phyloP scores from a whole-genome alignment of 495 filamentous ascomycete genomes.

The Monascus purpureus region DNA sequence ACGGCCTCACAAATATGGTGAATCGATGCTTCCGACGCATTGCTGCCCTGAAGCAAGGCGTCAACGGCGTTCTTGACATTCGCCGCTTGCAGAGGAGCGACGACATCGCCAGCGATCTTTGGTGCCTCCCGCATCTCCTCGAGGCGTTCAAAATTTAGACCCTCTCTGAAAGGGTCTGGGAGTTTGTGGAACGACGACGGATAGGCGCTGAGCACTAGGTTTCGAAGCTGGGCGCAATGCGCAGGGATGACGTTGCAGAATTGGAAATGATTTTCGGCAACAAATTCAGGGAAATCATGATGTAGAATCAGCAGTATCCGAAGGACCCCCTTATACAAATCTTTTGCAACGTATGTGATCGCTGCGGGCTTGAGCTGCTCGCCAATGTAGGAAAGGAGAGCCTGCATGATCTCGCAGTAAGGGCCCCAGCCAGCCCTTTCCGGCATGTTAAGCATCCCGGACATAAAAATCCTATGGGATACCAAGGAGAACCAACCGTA shows the following conservation, averaged over 20 bases:
- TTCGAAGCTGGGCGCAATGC: conserved; percentile 78
- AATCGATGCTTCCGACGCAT: conserved; percentile 48
- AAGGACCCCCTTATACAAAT: conserved; percentile 70
- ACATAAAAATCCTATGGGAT: conserved; percentile 76
- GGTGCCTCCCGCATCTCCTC: conserved; percentile 62
- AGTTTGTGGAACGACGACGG: conserved; percentile 62
- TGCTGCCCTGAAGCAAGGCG: conserved; percentile 42
- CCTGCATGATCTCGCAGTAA: conserved; percentile 63
- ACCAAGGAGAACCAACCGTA: conserved; percentile 76
- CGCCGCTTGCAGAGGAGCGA: conserved; percentile 39
- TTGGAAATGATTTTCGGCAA: conserved; percentile 72
- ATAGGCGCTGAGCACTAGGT: conserved; percentile 73
- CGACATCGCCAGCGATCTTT: conserved; percentile 45
- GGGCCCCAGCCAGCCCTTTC: conserved; percentile 58
- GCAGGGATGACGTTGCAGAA: conserved; percentile 76
- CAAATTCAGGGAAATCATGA: conserved; percentile 89
- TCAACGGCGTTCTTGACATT: conserved; percentile 59
- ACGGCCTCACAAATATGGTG: conserved; percentile 57
- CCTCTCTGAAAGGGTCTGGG: conserved; percentile 66
- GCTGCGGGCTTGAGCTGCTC: conserved; percentile 63
- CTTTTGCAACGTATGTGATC: conserved; percentile 56
- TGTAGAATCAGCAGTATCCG: conserved; percentile 74
- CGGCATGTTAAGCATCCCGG: conserved; percentile 56
- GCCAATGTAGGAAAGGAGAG: conserved; percentile 59
- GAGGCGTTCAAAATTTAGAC: conserved; percentile 67